These are phyloP conservation scores for Anthoceros angustus DNA, from an alignment of 225 moss, liverwort and hornwort species.

Conservation along the genomic window DNA sequence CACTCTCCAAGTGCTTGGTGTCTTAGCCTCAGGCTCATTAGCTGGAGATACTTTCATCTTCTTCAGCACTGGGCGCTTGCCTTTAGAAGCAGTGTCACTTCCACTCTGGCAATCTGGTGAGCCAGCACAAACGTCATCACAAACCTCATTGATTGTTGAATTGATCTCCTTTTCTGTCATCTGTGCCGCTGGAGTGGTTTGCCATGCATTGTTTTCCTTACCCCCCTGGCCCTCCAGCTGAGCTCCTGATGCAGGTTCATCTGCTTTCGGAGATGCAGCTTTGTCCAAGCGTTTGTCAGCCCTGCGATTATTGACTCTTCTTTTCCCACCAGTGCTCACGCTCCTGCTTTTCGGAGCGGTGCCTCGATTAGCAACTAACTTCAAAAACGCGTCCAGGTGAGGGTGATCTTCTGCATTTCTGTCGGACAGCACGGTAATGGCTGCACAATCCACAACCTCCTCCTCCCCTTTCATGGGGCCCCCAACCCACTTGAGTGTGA, in stretches of 20 bases:
- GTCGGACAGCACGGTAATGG: neutral
- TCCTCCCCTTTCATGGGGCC: neutral
- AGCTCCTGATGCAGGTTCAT: neutral
- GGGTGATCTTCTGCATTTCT: neutral
- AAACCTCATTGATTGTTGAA: neutral
- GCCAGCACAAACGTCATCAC: neutral
- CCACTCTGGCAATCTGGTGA: neutral
- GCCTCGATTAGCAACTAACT: neutral
- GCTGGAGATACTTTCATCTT: no score
- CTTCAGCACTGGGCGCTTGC: no score
- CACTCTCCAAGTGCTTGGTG: no score
- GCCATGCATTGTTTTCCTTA: neutral
- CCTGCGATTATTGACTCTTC: neutral
- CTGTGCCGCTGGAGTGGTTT: neutral
- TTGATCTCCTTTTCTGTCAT: constrained; percentile 2
- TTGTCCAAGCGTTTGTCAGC: neutral
- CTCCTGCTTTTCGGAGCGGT: no score
- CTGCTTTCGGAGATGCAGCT: neutral
- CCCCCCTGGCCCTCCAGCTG: neutral
- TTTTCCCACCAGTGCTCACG: neutral
- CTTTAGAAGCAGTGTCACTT: neutral
- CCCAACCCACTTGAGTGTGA: neutral
- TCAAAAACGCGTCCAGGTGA: neutral
- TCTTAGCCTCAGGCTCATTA: no score
- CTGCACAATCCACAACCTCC: neutral